These are phyloP conservation scores for Isabelozyma gotoi DNA, from an alignment of 805 yeast species.

Conservation along the genomic window DNA sequence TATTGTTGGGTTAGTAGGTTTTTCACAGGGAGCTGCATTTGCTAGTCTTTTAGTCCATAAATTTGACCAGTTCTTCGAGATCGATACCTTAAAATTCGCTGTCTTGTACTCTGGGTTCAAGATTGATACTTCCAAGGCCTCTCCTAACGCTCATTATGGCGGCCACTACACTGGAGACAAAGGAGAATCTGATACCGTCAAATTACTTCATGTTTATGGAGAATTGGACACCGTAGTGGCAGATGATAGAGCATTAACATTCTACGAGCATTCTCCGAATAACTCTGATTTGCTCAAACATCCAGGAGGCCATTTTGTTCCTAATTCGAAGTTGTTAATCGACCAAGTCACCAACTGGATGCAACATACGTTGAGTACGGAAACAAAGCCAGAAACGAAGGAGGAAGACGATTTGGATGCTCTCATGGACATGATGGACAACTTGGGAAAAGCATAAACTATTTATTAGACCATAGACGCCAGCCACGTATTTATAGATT, in stretches of 20 bases:
- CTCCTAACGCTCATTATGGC: conserved; percentile 25
- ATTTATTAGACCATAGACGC: background rate
- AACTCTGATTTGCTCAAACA: conserved; percentile 67
- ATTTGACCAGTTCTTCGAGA: conserved; percentile 53
- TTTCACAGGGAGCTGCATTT: conserved; percentile 93
- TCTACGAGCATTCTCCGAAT: conserved; percentile 44
- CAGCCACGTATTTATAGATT: conserved; percentile 3
- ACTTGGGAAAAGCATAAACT: conserved; percentile 18
- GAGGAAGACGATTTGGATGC: conserved; percentile 28
- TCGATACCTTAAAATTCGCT: conserved; percentile 59
- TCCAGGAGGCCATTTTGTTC: conserved; percentile 97
- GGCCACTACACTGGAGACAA: conserved; percentile 23
- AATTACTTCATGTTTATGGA: conserved; percentile 74
- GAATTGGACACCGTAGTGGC: conserved; percentile 85
- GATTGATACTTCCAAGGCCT: conserved; percentile 22
- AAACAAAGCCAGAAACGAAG: conserved; percentile 8
- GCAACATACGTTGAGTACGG: conserved; percentile 9
- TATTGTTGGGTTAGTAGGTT: conserved; percentile 85
- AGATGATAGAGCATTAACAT: conserved; percentile 61
- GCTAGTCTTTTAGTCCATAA: conserved; percentile 67
- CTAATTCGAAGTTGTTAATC: conserved; percentile 63
- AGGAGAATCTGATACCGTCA: conserved; percentile 20
- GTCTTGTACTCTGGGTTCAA: conserved; percentile 70
- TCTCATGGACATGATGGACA: conserved; percentile 40
- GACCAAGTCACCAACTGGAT: conserved; percentile 45